Percentiles rank a stretch among this genome's conserved stretches.
Conservation (phyloP, 768 basidiomycete species). For the Pleurotus pulmonarius region DNA sequence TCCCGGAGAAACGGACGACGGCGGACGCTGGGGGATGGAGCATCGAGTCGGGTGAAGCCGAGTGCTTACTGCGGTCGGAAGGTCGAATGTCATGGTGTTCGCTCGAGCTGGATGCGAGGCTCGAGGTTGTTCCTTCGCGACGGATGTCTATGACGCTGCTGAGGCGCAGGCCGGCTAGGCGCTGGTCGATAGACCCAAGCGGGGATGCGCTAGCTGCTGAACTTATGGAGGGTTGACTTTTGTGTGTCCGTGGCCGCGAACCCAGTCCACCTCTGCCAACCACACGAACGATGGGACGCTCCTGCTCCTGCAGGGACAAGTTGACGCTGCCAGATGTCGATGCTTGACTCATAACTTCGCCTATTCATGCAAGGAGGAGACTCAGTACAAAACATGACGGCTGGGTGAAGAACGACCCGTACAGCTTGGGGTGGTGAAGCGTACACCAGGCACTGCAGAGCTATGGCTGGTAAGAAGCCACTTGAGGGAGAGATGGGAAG, state of each 20-base stretch:
- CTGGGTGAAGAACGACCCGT: background rate
- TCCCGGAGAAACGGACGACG: background rate
- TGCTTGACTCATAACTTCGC: background rate
- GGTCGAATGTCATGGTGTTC: background rate
- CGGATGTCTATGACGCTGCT: background rate
- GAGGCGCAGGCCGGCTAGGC: background rate
- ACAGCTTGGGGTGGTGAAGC: background rate
- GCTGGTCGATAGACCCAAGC: background rate
- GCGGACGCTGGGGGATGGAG: background rate
- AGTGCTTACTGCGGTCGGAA: background rate
- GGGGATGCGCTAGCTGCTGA: background rate
- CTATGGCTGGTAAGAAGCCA: background rate
- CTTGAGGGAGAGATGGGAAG: background rate
- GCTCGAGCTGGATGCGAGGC: background rate
- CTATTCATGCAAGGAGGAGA: background rate
- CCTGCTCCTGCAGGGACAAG: background rate
- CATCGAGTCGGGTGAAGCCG: background rate
- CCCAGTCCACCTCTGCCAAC: background rate
- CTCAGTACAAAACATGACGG: background rate
- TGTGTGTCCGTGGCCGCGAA: background rate
- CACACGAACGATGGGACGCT: background rate
- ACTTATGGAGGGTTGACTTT: background rate
- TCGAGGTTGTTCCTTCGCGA: background rate
- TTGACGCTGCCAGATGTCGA: background rate
- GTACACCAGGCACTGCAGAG: background rate